phyloP scores from a whole-genome alignment of 2,329 filamentous ascomycete species.

The Fusarium austroafricanum region DNA sequence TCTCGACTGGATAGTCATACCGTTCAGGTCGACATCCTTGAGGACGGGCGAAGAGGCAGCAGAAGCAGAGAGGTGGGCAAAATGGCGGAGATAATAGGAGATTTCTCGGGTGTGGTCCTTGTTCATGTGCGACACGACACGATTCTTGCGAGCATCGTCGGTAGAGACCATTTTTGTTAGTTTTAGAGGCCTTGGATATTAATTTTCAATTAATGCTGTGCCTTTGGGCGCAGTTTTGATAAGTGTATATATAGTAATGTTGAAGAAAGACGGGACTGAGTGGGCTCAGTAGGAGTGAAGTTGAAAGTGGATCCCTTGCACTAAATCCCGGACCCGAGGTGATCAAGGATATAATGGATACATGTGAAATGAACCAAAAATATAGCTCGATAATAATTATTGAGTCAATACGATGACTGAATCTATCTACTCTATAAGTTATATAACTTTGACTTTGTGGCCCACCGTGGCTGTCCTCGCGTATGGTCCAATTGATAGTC shows the following conservation, averaged over 20 bases:
- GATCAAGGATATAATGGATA: not conserved
- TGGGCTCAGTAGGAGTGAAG: conserved; percentile 16
- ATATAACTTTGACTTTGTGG: not conserved
- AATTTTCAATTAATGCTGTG: not conserved
- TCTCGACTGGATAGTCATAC: conserved; percentile 70
- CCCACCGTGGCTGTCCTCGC: not conserved
- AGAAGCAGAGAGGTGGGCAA: conserved; percentile 66
- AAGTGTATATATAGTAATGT: conserved; percentile 2
- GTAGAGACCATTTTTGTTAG: conserved; percentile 34
- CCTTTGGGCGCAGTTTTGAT: not conserved
- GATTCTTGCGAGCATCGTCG: conserved; percentile 49
- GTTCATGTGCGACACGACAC: conserved; percentile 85
- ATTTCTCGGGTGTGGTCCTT: conserved; percentile 81
- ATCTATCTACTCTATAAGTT: not conserved
- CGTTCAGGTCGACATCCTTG: conserved; percentile 71
- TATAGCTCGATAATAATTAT: not conserved
- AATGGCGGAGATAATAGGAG: conserved; percentile 81
- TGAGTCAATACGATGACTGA: not conserved
- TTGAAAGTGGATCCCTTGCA: conserved; percentile 38
- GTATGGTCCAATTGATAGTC: not conserved
- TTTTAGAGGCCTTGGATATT: rapidly evolving
- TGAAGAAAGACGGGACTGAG: not conserved
- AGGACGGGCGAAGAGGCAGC: conserved; percentile 70
- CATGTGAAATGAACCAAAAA: conserved; percentile 2
- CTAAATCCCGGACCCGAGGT: not conserved